Evolutionary conservation across 768 basidiomycete species (phyloP).

Genomic region (Polyporus arcularius): DNA sequence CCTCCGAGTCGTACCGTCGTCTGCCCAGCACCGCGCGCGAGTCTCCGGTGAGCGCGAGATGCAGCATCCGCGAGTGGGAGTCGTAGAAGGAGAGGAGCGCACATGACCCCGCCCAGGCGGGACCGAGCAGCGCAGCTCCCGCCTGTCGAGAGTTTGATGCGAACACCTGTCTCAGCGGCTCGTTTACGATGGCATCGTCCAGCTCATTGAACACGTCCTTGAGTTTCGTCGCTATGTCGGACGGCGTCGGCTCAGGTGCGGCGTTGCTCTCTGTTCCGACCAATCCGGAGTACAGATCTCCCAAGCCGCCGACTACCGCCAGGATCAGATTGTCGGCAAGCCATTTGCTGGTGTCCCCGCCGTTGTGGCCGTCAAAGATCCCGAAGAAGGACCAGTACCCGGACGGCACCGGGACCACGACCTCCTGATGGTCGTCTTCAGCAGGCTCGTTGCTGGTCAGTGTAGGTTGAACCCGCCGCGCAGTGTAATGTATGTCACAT

Average conservation of each 20-base stretch:
- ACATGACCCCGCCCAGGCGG: conserved; percentile 43
- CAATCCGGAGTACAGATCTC: conserved; percentile 22
- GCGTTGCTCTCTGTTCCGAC: background rate
- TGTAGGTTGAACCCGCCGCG: background rate
- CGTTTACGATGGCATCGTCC: conserved; percentile 45
- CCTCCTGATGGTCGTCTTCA: conserved; percentile 30
- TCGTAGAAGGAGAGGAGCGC: conserved; percentile 50
- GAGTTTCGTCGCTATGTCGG: conserved; percentile 38
- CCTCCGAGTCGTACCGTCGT: conserved; percentile 29
- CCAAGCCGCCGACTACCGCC: conserved; percentile 24
- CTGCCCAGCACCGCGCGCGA: conserved; percentile 52
- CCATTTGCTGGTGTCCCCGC: conserved; percentile 35
- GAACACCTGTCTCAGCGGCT: conserved; percentile 31
- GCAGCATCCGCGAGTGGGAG: conserved; percentile 36
- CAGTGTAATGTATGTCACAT: background rate
- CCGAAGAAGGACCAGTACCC: conserved; percentile 37
- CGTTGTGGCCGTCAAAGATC: conserved; percentile 35
- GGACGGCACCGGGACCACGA: conserved; percentile 23
- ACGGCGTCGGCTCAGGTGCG: conserved; percentile 15
- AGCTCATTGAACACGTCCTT: conserved; percentile 39
- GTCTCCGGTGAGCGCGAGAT: conserved; percentile 48
- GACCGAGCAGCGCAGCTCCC: conserved; percentile 33
- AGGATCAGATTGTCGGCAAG: conserved; percentile 35
- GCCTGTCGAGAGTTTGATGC: conserved; percentile 27
- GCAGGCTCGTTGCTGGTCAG: conserved; percentile 27